Evolutionary conservation across 1,284 basidiomycete genomes (phyloP), one percentile per base, ranked within the genome.

Genomic region (Irpex rosettiformis): DNA sequence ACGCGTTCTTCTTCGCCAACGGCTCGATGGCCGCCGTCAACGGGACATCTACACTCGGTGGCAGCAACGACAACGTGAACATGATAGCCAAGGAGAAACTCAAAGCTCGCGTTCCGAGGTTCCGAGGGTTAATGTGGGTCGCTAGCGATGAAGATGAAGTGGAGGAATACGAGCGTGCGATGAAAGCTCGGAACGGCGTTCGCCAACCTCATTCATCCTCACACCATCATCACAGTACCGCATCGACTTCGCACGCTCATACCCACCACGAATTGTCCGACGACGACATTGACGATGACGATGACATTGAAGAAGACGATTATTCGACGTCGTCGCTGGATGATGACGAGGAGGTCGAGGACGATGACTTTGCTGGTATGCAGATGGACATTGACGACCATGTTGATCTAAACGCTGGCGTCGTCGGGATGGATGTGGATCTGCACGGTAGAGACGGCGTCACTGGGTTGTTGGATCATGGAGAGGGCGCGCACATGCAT

Each of bases 71-170:
- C 54, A 47, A 13, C 16, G 21, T 22, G 40, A 21, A 45, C 7
- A 47, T 25, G 18, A 45, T 45, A 3, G n/a, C 28, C 27, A 43
- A n/a, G 29, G 42, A 48, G 33, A 55, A 33, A 49, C 43, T 21
- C 37, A 56, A 55, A 54, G 40, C 51, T 51, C 29, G 28, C 57
- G 69, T 74, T 25, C 78, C 73, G 24, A 69, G 67, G 53, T 79
- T 76, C 72, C 75, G 89, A 25, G 89, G 90, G 0, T 81, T 92
- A 56, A 74, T 89, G 21, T 91, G 88, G 83, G 89, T 91, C 66
- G 78, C 88, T 45, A 84, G 80, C 59, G 87, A 89, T 64, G 87
- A 86, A 52, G 85, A 87, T 68, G 65, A 65, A 13, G 60, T 61
- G n/a, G 65, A 68, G 53, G 62, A 62, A 55, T 61, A 62, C 27